Percentiles rank a stretch among this genome's conserved stretches.
These are phyloP conservation scores for Bruguiera gymnorhiza DNA, from an alignment of 345 rosid species.

Conservation along the genomic window DNA sequence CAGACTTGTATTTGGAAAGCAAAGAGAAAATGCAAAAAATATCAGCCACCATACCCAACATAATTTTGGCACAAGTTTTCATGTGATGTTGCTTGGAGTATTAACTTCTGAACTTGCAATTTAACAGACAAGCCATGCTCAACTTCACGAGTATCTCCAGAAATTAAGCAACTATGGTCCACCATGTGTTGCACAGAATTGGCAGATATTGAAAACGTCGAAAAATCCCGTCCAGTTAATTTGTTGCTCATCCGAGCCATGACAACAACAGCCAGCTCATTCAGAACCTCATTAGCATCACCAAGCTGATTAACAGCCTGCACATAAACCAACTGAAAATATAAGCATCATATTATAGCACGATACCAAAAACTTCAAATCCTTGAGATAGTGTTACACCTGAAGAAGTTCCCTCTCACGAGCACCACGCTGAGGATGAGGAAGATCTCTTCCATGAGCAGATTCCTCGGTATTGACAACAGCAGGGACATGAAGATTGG, in stretches of 20 bases:
- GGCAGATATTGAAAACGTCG: constrained; percentile 46
- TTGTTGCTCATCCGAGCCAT: constrained; percentile 94
- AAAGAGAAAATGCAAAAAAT: background rate
- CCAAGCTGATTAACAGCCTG: constrained; percentile 97
- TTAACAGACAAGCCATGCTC: constrained; percentile 90
- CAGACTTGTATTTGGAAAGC: background rate
- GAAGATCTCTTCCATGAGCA: constrained; percentile 57
- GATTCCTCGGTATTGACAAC: constrained; percentile 63
- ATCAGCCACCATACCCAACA: constrained; percentile 67
- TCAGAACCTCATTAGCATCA: constrained; percentile 94
- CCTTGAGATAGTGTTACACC: constrained; percentile 39
- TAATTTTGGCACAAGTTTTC: constrained; percentile 97
- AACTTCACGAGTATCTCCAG: constrained; percentile 81
- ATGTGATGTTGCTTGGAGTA: constrained; percentile 75
- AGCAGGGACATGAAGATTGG: constrained; percentile 50
- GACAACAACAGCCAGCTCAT: constrained; percentile 88
- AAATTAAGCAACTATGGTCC: constrained; percentile 66
- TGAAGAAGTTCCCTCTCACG: constrained; percentile 92
- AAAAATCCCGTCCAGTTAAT: constrained; percentile 93
- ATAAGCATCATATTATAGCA: constrained; percentile 7
- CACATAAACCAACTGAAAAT: constrained; percentile 10
- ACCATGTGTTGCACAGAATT: constrained; percentile 46
- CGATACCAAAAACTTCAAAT: background rate
- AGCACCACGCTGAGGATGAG: constrained; percentile 89
- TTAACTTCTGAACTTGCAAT: constrained; percentile 92